Conservation (phyloP, 106 monocot species). For the Alisma plantagoaquatica region DNA sequence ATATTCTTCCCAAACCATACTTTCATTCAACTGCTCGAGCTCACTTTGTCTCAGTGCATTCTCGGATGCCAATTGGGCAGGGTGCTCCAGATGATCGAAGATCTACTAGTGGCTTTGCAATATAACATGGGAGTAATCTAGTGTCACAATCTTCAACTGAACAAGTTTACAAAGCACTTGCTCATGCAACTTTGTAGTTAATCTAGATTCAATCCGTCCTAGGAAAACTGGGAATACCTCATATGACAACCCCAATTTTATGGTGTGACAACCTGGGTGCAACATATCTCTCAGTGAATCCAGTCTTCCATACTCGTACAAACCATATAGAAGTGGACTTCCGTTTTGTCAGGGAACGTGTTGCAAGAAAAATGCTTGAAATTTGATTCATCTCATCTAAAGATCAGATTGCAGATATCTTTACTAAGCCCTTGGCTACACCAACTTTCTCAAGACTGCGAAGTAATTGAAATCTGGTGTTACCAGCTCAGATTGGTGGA, state of each 20-base stretch:
- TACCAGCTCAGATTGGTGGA: too few relatives aligned
- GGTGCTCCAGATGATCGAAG: not conserved
- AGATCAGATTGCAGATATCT: not conserved
- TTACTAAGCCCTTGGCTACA: not conserved
- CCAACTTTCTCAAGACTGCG: not conserved
- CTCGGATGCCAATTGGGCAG: not conserved
- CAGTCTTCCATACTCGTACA: not conserved
- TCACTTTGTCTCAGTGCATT: not conserved
- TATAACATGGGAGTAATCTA: not conserved
- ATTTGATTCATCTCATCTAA: not conserved
- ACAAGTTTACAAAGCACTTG: not conserved
- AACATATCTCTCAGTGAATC: not conserved
- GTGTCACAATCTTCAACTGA: not conserved
- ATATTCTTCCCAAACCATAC: not conserved
- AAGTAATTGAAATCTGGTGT: too few relatives aligned
- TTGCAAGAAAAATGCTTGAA: not conserved
- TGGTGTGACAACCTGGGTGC: conserved; percentile 5
- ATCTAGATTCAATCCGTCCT: not conserved
- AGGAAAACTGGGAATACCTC: not conserved
- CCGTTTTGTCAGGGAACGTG: not conserved
- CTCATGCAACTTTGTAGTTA: not conserved
- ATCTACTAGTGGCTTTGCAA: not conserved
- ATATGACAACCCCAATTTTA: not conserved
- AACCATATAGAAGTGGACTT: conserved; percentile 2
- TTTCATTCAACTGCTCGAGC: too few relatives aligned